phyloP scores from a whole-genome alignment of 2,329 filamentous ascomycete species.

The Hypoxylon sp. region DNA sequence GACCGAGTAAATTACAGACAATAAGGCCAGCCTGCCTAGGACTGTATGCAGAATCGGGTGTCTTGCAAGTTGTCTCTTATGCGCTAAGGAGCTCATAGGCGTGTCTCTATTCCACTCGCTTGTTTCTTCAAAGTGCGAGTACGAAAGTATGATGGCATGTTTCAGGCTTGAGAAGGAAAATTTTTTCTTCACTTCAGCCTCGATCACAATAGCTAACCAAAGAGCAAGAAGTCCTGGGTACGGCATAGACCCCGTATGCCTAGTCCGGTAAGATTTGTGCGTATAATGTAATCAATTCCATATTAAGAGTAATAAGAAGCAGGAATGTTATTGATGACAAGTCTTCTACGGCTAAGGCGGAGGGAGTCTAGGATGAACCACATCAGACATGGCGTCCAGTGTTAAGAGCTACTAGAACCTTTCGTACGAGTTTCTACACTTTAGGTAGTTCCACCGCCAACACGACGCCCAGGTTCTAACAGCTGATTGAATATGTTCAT shows the following conservation, averaged over 20 bases:
- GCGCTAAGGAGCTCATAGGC: conserved; percentile 36
- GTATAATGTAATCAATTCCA: conserved; percentile 34
- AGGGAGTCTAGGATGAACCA: conserved; percentile 21
- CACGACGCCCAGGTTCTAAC: conserved; percentile 30
- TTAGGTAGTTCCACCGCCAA: conserved; percentile 27
- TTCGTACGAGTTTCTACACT: conserved; percentile 13
- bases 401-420: conserved; percentile 18
- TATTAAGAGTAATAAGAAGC: conserved; percentile 39
- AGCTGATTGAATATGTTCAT: conserved; percentile 43
- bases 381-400: conserved; percentile 36
- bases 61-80: conserved; percentile 43
- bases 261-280: conserved; percentile 23
- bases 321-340: conserved; percentile 27
- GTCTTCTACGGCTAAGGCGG: conserved; percentile 37
- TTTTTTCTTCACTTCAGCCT: conserved; percentile 43
- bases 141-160: conserved; percentile 46
- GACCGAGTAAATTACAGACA: conserved; percentile 35
- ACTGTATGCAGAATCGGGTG: conserved; percentile 42
- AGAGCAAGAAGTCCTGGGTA: conserved; percentile 27
- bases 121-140: conserved; percentile 34
- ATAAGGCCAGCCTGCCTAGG: conserved; percentile 24
- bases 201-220: conserved; percentile 36
- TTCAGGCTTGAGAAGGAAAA: conserved; percentile 45
- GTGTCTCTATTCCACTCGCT: conserved; percentile 44
- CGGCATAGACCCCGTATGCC: conserved; percentile 26